A percentile compares a stretch with the other conserved stretches of the same genome.
Conservation (phyloP, 1,139 yeast species). For the Pichia sp. region DNA sequence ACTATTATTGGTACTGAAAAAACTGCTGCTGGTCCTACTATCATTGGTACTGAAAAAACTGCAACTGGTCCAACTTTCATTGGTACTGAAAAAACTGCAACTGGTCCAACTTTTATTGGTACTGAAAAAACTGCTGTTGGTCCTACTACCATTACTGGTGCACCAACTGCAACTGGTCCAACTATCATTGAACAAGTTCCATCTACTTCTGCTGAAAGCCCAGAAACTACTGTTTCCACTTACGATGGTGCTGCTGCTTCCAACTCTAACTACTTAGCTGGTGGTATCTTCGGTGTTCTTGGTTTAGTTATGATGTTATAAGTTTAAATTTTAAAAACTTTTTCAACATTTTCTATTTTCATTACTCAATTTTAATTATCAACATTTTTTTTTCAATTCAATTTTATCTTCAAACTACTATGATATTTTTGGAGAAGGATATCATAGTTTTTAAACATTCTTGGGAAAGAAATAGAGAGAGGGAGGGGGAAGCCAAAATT, state of each 20-base stretch:
- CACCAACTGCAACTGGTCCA: constrained; percentile 5
- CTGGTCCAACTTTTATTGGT: constrained; percentile 18
- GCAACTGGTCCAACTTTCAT: constrained; percentile 1
- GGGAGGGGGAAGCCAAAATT: constrained; percentile 13
- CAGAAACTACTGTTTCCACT: neutral
- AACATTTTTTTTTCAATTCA: neutral
- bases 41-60: constrained; percentile 20
- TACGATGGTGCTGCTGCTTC: constrained; percentile 12
- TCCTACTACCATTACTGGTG: constrained; percentile 33
- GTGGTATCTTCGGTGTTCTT: constrained; percentile 13
- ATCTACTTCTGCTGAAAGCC: constrained; percentile 6
- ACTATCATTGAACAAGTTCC: constrained; percentile 2
- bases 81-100: constrained; percentile 1
- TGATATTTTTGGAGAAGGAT: constrained; percentile 14
- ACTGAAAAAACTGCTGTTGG: constrained; percentile 15
- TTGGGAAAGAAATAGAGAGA: constrained; percentile 16
- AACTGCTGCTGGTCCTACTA: constrained; percentile 26
- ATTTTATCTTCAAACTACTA: neutral
- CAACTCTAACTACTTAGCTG: constrained; percentile 6
- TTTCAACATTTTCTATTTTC: neutral
- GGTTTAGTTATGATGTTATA: constrained; percentile 13
- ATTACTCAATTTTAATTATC: neutral
- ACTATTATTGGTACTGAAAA: constrained; percentile 19
- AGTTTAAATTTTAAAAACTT: neutral
- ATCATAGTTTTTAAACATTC: constrained; percentile 1